A percentile compares a stretch with the other conserved stretches of the same genome.
Conservation (phyloP, 192 early-diverging fungal species). For the Gonapodya sp. region DNA sequence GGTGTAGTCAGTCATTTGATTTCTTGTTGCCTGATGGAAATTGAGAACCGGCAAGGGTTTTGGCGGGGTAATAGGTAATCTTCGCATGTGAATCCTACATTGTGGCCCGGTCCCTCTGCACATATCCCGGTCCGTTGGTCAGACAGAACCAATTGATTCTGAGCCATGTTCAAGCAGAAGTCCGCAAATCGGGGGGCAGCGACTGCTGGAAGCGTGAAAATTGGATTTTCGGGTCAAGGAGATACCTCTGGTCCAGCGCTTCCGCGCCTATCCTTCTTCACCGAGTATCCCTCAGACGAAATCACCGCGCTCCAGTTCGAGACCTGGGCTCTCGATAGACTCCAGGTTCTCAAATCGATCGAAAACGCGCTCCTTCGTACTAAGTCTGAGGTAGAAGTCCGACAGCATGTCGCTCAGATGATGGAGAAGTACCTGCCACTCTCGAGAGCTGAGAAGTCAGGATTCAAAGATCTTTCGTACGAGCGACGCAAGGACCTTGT, state of each 20-base stretch:
- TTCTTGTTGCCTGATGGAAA: too few relatives aligned
- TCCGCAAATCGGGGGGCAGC: background rate
- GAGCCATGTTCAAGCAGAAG: background rate
- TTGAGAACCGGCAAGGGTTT: too few relatives aligned
- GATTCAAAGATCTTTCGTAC: conserved; percentile 29
- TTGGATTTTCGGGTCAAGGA: background rate
- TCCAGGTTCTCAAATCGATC: conserved; percentile 71
- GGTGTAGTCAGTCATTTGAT: too few relatives aligned
- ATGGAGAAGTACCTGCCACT: conserved; percentile 54
- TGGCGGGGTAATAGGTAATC: too few relatives aligned
- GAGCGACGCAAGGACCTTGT: conserved; percentile 73
- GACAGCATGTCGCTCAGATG: conserved; percentile 35
- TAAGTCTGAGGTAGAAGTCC: conserved; percentile 45
- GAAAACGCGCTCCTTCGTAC: conserved; percentile 71
- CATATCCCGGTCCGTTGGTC: too few relatives aligned
- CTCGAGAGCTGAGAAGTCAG: conserved; percentile 27
- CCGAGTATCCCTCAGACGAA: conserved; percentile 46
- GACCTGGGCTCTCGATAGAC: conserved; percentile 57
- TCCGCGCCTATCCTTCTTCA: conserved; percentile 59
- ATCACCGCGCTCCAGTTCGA: conserved; percentile 69
- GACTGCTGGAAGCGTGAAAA: background rate
- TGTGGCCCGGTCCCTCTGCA: too few relatives aligned
- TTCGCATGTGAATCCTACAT: too few relatives aligned
- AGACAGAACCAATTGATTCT: background rate
- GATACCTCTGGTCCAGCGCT: background rate